Conservation (phyloP, 768 basidiomycete genomes). For the Collybia sp. region DNA sequence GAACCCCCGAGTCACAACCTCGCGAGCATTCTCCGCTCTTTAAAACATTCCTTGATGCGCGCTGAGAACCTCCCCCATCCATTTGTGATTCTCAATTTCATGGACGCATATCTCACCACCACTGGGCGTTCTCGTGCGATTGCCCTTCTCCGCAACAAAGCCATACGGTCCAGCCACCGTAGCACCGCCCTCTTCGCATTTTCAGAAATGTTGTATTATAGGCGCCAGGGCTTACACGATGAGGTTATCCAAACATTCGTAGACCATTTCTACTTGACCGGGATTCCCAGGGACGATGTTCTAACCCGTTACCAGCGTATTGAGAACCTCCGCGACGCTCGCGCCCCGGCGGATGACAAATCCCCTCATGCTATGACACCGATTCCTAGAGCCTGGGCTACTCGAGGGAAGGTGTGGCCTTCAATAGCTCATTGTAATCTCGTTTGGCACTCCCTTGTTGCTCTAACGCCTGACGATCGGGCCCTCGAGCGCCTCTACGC, state of each 20-base stretch:
- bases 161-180: slow-evolving; percentile 14
- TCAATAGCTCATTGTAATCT: slow-evolving; percentile 25
- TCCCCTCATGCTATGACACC: not conserved
- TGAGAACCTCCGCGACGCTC: not conserved
- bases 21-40: slow-evolving; percentile 14
- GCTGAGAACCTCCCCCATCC: slow-evolving; percentile 17
- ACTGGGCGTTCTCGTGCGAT: slow-evolving; percentile 27
- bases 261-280: slow-evolving; percentile 45
- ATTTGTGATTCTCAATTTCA: slow-evolving; percentile 25
- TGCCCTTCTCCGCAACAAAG: slow-evolving; percentile 25
- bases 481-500: slow-evolving; percentile 36
- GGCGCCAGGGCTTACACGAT: slow-evolving; percentile 15
- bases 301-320: slow-evolving; percentile 13
- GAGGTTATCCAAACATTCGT: slow-evolving; percentile 41
- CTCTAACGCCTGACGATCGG: slow-evolving; percentile 12
- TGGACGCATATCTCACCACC: slow-evolving; percentile 26
- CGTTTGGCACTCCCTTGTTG: slow-evolving; percentile 35
- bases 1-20: slow-evolving; percentile 12
- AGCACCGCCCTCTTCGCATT: slow-evolving; percentile 25
- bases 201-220: slow-evolving; percentile 41
- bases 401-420: slow-evolving; percentile 28
- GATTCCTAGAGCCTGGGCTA: not conserved
- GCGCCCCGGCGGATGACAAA: slow-evolving; percentile 4
- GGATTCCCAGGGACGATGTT: slow-evolving; percentile 42
- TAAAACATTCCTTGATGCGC: slow-evolving; percentile 13